Evolutionary conservation across 2,329 filamentous ascomycete genomes (phyloP).

Genomic region (Gremmenia infestans): DNA sequence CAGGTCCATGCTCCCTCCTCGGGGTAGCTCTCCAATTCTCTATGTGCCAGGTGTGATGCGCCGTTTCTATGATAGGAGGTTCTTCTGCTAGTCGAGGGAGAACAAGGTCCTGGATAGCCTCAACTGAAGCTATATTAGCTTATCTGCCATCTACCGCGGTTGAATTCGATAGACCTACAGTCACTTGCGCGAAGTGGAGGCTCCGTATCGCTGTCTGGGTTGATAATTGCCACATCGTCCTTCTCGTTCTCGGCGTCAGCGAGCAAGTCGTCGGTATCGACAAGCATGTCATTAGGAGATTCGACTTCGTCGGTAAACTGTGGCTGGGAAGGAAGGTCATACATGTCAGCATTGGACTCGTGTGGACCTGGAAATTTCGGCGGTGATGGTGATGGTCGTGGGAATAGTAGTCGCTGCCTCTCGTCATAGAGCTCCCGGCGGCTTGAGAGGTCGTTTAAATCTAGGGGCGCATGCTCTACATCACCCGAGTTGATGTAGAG

Average conservation of each 20-base stretch:
- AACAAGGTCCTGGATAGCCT: slow-evolving; percentile 78
- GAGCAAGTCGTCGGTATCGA: slow-evolving; percentile 30
- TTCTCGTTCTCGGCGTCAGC: slow-evolving; percentile 32
- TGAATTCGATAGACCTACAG: slow-evolving; percentile 26
- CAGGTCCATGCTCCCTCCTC: slow-evolving; percentile 80
- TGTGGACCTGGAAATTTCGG: not conserved
- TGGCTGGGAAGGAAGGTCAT: slow-evolving; percentile 17
- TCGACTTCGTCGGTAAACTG: slow-evolving; percentile 24
- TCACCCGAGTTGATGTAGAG: not conserved
- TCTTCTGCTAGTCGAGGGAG: slow-evolving; percentile 70
- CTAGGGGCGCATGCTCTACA: too few relatives aligned
- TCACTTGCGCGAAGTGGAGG: slow-evolving; percentile 32
- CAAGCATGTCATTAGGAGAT: slow-evolving; percentile 30
- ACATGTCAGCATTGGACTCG: slow-evolving; percentile 11
- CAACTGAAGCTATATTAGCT: slow-evolving; percentile 46
- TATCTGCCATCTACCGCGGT: not conserved
- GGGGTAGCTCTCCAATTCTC: slow-evolving; percentile 71
- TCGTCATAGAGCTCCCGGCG: too few relatives aligned
- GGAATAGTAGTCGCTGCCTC: not conserved
- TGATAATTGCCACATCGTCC: slow-evolving; percentile 37
- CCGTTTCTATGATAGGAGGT: slow-evolving; percentile 74
- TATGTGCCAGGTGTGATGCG: slow-evolving; percentile 78
- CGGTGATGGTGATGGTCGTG: not conserved
- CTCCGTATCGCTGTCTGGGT: slow-evolving; percentile 31
- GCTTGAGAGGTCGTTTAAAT: too few relatives aligned